Percentiles rank a stretch among this genome's conserved stretches.
Conservation (phyloP, 2,329 filamentous ascomycete genomes). For the Phyllosticta ampelicida region DNA sequence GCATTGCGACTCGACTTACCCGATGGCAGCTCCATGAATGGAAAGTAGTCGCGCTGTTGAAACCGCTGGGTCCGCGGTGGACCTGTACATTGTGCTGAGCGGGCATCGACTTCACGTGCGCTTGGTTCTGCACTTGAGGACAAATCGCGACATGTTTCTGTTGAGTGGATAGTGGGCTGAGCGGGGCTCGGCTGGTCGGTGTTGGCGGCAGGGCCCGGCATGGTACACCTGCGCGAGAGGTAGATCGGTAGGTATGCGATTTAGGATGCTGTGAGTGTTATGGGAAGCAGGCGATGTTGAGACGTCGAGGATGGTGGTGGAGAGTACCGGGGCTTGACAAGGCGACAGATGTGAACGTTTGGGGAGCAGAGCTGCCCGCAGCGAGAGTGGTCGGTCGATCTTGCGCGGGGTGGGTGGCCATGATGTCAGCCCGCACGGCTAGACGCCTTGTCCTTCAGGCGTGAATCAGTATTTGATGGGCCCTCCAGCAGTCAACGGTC, state of each 20-base stretch:
- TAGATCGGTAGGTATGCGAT: background rate
- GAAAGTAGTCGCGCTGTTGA: constrained; percentile 6
- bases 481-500: background rate
- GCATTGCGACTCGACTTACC: background rate
- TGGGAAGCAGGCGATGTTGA: background rate
- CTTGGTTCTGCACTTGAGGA: background rate
- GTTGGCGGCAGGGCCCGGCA: background rate
- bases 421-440: background rate
- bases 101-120: background rate
- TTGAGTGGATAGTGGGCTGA: background rate
- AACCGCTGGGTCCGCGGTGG: background rate
- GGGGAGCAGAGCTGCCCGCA: background rate
- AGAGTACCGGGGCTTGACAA: background rate
- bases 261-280: background rate
- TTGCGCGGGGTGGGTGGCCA: background rate
- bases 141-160: background rate
- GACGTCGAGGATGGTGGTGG: background rate
- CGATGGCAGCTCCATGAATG: constrained; percentile 10
- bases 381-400: background rate
- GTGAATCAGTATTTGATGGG: background rate
- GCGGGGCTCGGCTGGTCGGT: background rate
- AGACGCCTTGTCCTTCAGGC: background rate
- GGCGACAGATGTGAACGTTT: background rate
- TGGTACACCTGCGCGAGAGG: background rate
- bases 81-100: background rate